Evolutionary conservation across 306 rosid genomes (phyloP), one percentile per base, ranked within the genome.

Genomic region (Citrullus amarus): DNA sequence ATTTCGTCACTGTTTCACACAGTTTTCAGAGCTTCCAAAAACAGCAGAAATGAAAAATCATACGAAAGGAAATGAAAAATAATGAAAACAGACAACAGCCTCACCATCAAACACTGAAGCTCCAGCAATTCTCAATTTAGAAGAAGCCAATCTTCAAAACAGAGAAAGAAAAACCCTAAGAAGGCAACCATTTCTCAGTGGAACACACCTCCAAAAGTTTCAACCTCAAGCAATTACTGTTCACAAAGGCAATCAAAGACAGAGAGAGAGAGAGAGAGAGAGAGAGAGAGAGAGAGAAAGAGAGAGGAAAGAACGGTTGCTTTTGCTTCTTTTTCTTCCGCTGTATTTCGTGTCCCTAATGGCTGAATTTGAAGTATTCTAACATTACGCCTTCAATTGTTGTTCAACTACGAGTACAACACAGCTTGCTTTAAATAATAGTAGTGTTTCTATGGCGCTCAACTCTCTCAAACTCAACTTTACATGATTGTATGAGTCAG

Each of bases 111-210:
- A 53, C 28, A 53, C 30, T 5, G 22, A 9, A 53, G 22, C 63
- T 74, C 63, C 30, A 3, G 78, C 78, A 34, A 74, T 74, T 74
- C n/a, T 74, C 78, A 74, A 74, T 53, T 38, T 11, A 30, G 55
- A 18, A 51, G 61, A 30, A 73, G 60, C 30, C 61, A 32, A 53
- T 73, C 78, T 73, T 73, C 61, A 32, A 73, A 73, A 53, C 78
- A 53, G 30, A 73, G 28, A 16, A 50, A 73, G 15, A n/a, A 54
- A 74, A 74, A 74, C 78, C 78, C 78, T 74, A 74, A 74, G 78
- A 32, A 74, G 22, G 8, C 32, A 54, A 18, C 5, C 48, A 74
- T 53, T 74, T 48, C 17, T 74, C 44, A 53, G 62, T 41, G n/a
- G 50, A 74, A 74, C 15, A 51, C 17, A 72, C 43, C 77, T 28